Evolutionary conservation across 495 filamentous ascomycete species (phyloP).

Genomic region (Pseudoneurospora amorphoporcata): DNA sequence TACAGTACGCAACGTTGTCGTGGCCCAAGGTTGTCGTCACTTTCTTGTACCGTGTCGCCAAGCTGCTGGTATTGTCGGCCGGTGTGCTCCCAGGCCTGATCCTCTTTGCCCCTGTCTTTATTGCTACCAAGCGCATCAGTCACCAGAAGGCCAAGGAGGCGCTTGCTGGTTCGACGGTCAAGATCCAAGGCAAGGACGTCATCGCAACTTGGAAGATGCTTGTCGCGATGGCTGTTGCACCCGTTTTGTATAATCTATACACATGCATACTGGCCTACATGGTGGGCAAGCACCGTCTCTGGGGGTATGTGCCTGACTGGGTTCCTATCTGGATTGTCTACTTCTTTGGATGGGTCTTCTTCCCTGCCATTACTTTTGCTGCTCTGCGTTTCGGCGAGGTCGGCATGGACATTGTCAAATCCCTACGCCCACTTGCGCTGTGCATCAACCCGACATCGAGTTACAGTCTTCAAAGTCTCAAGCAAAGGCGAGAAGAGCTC

Average conservation of each 20-base stretch:
- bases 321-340: constrained; percentile 73
- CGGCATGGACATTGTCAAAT: constrained; percentile 97
- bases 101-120: constrained; percentile 86
- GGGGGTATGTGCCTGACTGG: constrained; percentile 68
- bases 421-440: constrained; percentile 80
- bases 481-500: constrained; percentile 59
- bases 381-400: constrained; percentile 92
- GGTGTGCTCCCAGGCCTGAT: constrained; percentile 79
- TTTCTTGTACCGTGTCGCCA: constrained; percentile 68
- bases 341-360: constrained; percentile 61
- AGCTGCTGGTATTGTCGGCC: constrained; percentile 63
- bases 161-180: constrained; percentile 84
- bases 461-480: constrained; percentile 74
- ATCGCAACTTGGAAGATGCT: constrained; percentile 99
- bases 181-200: constrained; percentile 86
- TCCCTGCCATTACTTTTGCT: constrained; percentile 83
- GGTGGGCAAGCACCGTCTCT: constrained; percentile 70
- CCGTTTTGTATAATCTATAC: constrained; percentile 75
- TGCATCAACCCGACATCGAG: constrained; percentile 73
- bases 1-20: constrained; percentile 80
- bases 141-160: constrained; percentile 83
- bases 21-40: constrained; percentile 62
- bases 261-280: constrained; percentile 61
- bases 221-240: constrained; percentile 80
- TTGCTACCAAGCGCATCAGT: constrained; percentile 81